Conservation (phyloP, 441 rosid species). For the Brassica balearica region DNA sequence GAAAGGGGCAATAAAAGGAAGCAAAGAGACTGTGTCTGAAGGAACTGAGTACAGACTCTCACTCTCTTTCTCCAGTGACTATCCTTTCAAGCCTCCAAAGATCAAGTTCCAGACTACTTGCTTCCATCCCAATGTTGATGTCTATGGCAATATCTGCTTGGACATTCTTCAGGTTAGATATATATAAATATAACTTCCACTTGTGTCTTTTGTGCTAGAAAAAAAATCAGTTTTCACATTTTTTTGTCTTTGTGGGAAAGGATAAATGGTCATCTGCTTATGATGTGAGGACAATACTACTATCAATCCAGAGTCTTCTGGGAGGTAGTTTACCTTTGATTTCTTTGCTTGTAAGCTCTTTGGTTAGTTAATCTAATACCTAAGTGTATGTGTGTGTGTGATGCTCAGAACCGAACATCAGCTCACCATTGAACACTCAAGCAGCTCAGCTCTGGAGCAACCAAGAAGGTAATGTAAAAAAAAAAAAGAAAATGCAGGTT, state of each 20-base stretch:
- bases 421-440: slow-evolving; percentile 90
- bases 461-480: slow-evolving; percentile 68
- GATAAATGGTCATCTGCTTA: slow-evolving; percentile 98
- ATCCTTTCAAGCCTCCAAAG: slow-evolving; percentile 96
- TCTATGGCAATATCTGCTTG: slow-evolving; percentile 87
- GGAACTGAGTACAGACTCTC: slow-evolving; percentile 91
- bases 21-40: slow-evolving; percentile 93
- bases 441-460: slow-evolving; percentile 98
- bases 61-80: slow-evolving; percentile 83
- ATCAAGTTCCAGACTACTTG: slow-evolving; percentile 89
- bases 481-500: neutral
- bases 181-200: neutral
- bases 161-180: slow-evolving; percentile 90
- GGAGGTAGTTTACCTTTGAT: slow-evolving; percentile 63
- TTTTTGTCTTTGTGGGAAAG: slow-evolving; percentile 43
- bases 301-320: slow-evolving; percentile 90
- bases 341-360: neutral
- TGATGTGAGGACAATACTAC: slow-evolving; percentile 85
- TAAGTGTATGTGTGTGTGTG: slow-evolving; percentile 22
- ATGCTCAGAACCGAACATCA: slow-evolving; percentile 83
- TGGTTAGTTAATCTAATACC: slow-evolving; percentile 16
- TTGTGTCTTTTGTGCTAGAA: no score
- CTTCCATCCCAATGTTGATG: slow-evolving; percentile 95
- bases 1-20: slow-evolving; percentile 94
- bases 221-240: neutral